phyloP scores from a whole-genome alignment of 2,329 filamentous ascomycete species.

The Aspergillus sp. region DNA sequence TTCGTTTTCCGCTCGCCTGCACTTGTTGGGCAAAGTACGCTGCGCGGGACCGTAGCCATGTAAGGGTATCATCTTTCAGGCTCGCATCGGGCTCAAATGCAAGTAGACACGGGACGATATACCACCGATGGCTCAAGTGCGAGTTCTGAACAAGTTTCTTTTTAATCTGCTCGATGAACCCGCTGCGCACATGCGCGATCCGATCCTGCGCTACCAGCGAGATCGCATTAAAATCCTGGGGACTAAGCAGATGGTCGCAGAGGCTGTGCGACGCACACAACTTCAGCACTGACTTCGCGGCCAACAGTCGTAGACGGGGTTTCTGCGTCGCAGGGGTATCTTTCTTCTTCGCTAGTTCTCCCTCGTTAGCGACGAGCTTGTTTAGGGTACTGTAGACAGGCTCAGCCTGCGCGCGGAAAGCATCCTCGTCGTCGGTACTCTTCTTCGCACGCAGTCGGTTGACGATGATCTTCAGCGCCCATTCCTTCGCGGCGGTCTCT shows the following conservation, averaged over 20 bases:
- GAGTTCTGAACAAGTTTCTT: slow-evolving; percentile 49
- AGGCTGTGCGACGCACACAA: slow-evolving; percentile 68
- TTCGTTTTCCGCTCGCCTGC: slow-evolving; percentile 27
- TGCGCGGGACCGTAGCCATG: slow-evolving; percentile 79
- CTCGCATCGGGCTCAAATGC: slow-evolving; percentile 77
- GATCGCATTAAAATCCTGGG: slow-evolving; percentile 69
- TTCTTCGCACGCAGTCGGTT: slow-evolving; percentile 68
- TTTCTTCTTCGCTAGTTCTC: slow-evolving; percentile 68
- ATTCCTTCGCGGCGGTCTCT: slow-evolving; percentile 73
- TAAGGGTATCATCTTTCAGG: slow-evolving; percentile 67
- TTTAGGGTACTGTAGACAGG: slow-evolving; percentile 73
- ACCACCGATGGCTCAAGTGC: slow-evolving; percentile 79
- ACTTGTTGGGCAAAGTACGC: slow-evolving; percentile 51
- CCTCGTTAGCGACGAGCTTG: slow-evolving; percentile 63
- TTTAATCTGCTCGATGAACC: slow-evolving; percentile 77
- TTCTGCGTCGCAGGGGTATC: slow-evolving; percentile 71
- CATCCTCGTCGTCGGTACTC: slow-evolving; percentile 35
- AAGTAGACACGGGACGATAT: slow-evolving; percentile 79
- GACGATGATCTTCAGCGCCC: slow-evolving; percentile 75
- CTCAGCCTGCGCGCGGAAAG: slow-evolving; percentile 47
- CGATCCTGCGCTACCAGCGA: slow-evolving; percentile 74
- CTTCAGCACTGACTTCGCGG: slow-evolving; percentile 74
- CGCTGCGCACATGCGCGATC: slow-evolving; percentile 62
- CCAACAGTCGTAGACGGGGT: slow-evolving; percentile 70
- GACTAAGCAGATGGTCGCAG: slow-evolving; percentile 62